These are phyloP conservation scores for Knufia petricola DNA, from an alignment of 2,329 filamentous ascomycete species.

Conservation along the genomic window DNA sequence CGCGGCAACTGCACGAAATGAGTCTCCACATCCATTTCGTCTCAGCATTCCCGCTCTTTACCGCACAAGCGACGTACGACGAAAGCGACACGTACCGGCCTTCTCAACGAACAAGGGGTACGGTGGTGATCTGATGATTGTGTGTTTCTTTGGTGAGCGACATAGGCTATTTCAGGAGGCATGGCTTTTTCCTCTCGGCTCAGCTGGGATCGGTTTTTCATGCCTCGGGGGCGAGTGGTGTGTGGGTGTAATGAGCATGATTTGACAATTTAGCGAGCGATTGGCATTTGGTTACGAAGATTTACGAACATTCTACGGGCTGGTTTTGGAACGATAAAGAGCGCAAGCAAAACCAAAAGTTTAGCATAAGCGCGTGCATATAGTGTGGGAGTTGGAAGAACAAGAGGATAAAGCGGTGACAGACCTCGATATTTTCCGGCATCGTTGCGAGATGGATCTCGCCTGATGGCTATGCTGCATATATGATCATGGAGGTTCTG, in stretches of 20 bases:
- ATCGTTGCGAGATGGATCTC: not conserved
- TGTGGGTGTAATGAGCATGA: slow-evolving; percentile 7
- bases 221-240: slow-evolving; percentile 24
- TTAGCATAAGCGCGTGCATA: not conserved
- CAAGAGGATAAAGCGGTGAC: not conserved
- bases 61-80: not conserved
- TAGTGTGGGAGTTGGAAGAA: not conserved
- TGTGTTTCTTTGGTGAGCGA: slow-evolving; percentile 9
- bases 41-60: not conserved
- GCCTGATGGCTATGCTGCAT: not conserved
- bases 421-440: not conserved
- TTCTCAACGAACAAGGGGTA: not conserved
- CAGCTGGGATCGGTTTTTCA: slow-evolving; percentile 34
- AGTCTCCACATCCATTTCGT: not conserved
- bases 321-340: not conserved
- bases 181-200: slow-evolving; percentile 37
- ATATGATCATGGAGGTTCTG: not conserved
- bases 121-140: slow-evolving; percentile 7
- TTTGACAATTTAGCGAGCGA: slow-evolving; percentile 16
- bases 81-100: not conserved
- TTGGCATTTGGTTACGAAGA: slow-evolving; percentile 14
- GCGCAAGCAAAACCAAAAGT: not conserved
- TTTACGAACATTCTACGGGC: not conserved
- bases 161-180: slow-evolving; percentile 31
- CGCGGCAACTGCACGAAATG: slow-evolving; percentile 1